Base-by-base conservation (phyloP, 2,329 filamentous ascomycete genomes). In the Alternaria brassicicola region DNA sequence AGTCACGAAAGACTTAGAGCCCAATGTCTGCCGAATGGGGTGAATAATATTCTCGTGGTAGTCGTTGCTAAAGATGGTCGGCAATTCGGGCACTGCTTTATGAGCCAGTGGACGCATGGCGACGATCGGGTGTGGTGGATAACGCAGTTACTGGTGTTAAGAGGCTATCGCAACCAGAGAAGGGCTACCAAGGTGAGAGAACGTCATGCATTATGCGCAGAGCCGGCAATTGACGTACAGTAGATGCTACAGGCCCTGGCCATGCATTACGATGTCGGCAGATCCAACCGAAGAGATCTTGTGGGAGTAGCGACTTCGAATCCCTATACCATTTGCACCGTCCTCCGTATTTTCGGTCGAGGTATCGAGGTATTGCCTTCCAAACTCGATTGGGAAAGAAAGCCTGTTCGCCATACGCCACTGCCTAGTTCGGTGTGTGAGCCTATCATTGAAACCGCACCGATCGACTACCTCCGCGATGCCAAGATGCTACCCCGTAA, bases 351-450 rank as follows among this genome's bases (percentile, higher is more conserved):
- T 15, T 62, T 62, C 3, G 57, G 53, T 9, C 52, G 50, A 5
- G 60, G 60, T 28, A 61, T 64, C 41, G 61, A 64, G 21, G 33
- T 31, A 5, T 19, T 62, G 26, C 59, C 55, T 12, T 57, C 55
- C 13, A 55, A 49, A 17, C 38, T 45, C 0, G 59, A 62, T 6
- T 59, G 52, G 54, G 48, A 54, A 41, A 30, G 15, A 10, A 36
- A 23, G 13, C 31, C 33, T 3, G 23, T 12, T 36, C 36, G 52
- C 8, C 42, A 54, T 25, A 47, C 30, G 5, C 55, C 59, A 4
- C 47, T 62, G 6, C 33, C n/a, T 10, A 38, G 33, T n/a, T 6
- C 35, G 3, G 19, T 10, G 19, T 61, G 55, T 17, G 25, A 12
- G 6, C 28, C 48, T 2, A 19, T 64, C 12, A 7, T 64, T 5